Percentiles rank a stretch among this genome's conserved stretches.
Evolutionary conservation across 768 basidiomycete species (phyloP).

Genomic region (Suillus cothurnatus): DNA sequence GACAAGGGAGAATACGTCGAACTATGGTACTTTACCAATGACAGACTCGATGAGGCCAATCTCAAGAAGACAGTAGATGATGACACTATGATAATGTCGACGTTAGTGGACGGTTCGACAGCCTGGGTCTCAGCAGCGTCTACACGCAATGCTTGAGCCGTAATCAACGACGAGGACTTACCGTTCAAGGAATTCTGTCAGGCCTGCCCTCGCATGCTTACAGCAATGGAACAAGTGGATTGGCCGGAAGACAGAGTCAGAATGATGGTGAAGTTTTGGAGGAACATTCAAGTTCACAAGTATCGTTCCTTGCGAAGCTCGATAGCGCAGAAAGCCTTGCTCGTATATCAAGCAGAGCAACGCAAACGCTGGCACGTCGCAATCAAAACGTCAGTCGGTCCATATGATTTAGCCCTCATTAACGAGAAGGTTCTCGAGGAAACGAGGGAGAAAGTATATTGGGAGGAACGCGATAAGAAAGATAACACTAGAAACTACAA

Average conservation of each 20-base stretch:
- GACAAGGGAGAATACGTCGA: background rate
- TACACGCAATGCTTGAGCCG: fast-evolving
- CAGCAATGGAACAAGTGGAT: background rate
- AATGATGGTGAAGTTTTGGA: background rate
- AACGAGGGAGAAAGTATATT: background rate
- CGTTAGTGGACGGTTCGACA: background rate
- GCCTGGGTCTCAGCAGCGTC: background rate
- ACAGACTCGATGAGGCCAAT: background rate
- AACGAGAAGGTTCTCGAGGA: background rate
- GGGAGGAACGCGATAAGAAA: background rate
- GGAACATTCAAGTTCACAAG: background rate
- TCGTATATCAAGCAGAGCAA: background rate
- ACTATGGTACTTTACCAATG: slow-evolving; percentile 8
- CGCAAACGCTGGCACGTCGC: background rate
- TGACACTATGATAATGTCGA: background rate
- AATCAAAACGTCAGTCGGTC: background rate
- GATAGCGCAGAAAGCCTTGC: background rate
- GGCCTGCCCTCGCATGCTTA: background rate
- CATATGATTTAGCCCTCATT: fast-evolving
- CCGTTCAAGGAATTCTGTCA: background rate
- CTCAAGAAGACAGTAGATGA: background rate
- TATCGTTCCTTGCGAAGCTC: fast-evolving
- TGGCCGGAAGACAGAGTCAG: background rate
- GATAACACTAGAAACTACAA: background rate
- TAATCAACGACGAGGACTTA: background rate